Evolutionary conservation across 345 rosid genomes (phyloP).

Genomic region (Brassica napus): Da-Ae NC_063448.1:677001-677500

Average conservation of each 20-base stretch:
- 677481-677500: conserved; percentile 2
- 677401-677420: conserved; percentile 25
- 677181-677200: conserved; percentile 24
- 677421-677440: conserved; percentile 23
- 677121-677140: neutral
- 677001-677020: neutral
- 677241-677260: neutral
- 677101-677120: conserved; percentile 19
- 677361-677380: neutral
- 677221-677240: neutral
- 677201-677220: neutral
- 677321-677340: neutral
- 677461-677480: conserved; percentile 34
- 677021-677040: conserved; percentile 8
- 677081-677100: neutral
- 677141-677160: neutral
- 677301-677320: neutral
- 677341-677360: neutral
- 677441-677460: conserved; percentile 29
- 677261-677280: too few relatives aligned
- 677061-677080: conserved; percentile 30
- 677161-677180: conserved; percentile 14
- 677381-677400: neutral
- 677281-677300: neutral
- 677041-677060: conserved; percentile 29